Percentiles rank a stretch among this genome's conserved stretches.
Conservation (phyloP, 345 rosid genomes). For the Brassica cretica region DNA sequence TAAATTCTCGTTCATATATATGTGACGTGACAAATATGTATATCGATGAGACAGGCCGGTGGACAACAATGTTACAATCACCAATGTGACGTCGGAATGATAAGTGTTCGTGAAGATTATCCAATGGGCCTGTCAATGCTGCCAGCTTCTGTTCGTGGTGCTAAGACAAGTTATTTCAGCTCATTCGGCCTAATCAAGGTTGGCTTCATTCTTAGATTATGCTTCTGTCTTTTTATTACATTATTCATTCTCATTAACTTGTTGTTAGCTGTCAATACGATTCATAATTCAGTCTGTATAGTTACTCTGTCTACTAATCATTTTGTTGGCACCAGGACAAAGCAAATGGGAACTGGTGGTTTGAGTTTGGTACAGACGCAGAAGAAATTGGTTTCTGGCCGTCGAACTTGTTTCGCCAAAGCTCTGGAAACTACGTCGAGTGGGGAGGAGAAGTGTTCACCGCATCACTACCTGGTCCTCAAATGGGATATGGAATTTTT, state of each 20-base stretch:
- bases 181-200: constrained; percentile 25
- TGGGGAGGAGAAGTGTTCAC: constrained; percentile 36
- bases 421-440: neutral
- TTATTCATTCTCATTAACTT: neutral
- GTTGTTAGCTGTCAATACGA: neutral
- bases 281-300: neutral
- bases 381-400: constrained; percentile 27
- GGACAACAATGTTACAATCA: constrained; percentile 17
- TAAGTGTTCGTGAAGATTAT: neutral
- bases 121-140: neutral
- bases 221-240: neutral
- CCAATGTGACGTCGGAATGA: constrained; percentile 4
- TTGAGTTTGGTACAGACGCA: neutral
- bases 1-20: neutral
- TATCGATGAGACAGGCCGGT: constrained; percentile 14
- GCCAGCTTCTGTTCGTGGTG: constrained; percentile 15
- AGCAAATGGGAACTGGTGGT: constrained; percentile 21
- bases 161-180: neutral
- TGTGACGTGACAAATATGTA: neutral
- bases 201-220: neutral
- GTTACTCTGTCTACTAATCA: neutral
- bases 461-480: constrained; percentile 14
- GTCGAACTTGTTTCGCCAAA: neutral
- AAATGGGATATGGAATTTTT: constrained; percentile 21
- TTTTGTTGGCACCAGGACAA: constrained; percentile 11